Base-by-base conservation (phyloP, 805 yeast species). In the Candida oleophila region DNA sequence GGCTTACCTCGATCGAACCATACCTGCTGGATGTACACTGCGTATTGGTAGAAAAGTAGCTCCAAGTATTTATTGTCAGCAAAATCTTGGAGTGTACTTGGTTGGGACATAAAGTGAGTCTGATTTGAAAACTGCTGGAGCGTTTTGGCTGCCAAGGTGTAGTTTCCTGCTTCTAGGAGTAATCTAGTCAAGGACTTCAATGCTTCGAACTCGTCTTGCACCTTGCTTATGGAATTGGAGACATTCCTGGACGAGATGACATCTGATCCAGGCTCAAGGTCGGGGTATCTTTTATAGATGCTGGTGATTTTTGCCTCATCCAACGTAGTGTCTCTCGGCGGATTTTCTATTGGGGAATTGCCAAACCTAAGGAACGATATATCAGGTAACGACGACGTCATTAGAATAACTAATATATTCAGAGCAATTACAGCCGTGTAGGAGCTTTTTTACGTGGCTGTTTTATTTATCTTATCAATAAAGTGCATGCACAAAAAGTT, bases 21-120 rank as follows among this genome's bases (percentile, higher is more conserved):
- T 25, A 19, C 9, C 42, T 19, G 32, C 20, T 39, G 42, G 15
- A 39, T 8, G 14, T 39, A 15, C 18, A 56, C 48, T 3, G 56
- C 42, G 28, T 56, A 57, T 41, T 64, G 69, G 43, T 55, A 57
- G 42, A 64, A 62, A 22, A 59, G 50, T 42, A 54, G 61, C 51
- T 69, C 70, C 28, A 68, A 47, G 51, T 54, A 64, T 25, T 54
- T 44, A 52, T 65, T 68, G 5, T 48, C 45, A 11, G 14, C 28
- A 18, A 42, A 21, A 9, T 42, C 14, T 49, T 48, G 40, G 65
- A 56, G 32, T 51, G 59, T 11, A 43, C 47, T 22, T 5, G 68
- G 66, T 33, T 62, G 68, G 15, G 54, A 52, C 16, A 55, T 38
- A 49, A 68, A 64, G 21, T 51, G 62, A 18, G 55, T 55, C 22